These are phyloP conservation scores for Auxenochlorella pyrenoidosa DNA, from an alignment of 139 green algal species.

Conservation along the genomic window DNA sequence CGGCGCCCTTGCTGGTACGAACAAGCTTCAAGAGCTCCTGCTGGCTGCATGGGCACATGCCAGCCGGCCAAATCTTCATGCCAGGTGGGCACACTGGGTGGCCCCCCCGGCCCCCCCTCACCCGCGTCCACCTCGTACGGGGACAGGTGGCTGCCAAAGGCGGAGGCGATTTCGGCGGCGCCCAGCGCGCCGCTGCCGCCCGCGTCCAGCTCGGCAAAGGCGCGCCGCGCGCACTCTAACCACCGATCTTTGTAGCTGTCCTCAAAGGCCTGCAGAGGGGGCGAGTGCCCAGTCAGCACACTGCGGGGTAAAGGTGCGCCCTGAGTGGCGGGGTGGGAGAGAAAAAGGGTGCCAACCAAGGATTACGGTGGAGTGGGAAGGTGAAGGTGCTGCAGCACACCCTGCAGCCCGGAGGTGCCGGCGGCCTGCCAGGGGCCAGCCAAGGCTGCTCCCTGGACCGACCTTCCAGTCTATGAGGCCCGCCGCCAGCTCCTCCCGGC, in stretches of 20 bases:
- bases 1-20: not conserved
- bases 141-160: slow-evolving; percentile 35
- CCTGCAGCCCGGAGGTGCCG: no score
- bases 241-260: slow-evolving; percentile 36
- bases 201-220: slow-evolving; percentile 43
- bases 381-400: no score
- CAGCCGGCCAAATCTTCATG: no score
- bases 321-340: no score
- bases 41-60: no score
- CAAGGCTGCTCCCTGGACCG: no score
- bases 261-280: not conserved
- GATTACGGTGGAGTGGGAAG: no score
- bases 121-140: slow-evolving; percentile 44
- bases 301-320: no score
- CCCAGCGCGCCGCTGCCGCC: slow-evolving; percentile 27
- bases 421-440: no score
- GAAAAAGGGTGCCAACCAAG: no score
- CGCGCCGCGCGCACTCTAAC: slow-evolving; percentile 30
- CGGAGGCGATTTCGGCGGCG: slow-evolving; percentile 33
- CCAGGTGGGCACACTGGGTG: no score
- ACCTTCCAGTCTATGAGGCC: slow-evolving; percentile 44
- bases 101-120: not conserved
- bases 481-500: slow-evolving; percentile 26
- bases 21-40: no score
- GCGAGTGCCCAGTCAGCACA: not conserved